Percentiles rank a stretch among this genome's conserved stretches.
Conservation (phyloP, 768 basidiomycete genomes). For the Tylopilus sp. region DNA sequence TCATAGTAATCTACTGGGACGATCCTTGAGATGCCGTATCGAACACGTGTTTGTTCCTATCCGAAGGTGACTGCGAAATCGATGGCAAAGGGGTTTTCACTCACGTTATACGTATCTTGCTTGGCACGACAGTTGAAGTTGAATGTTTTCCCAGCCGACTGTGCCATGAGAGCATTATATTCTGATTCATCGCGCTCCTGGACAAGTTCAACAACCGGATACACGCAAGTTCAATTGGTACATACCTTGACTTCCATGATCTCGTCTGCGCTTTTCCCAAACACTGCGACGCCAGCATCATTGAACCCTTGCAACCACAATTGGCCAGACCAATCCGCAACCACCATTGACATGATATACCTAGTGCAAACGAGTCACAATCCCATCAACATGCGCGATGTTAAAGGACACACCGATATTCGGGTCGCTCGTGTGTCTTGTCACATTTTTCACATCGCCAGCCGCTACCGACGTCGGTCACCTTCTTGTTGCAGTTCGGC, state of each 20-base stretch:
- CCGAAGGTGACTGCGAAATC: not conserved
- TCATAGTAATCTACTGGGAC: slow-evolving; percentile 62
- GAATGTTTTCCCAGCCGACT: slow-evolving; percentile 64
- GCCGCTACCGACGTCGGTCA: slow-evolving; percentile 57
- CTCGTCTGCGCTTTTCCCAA: slow-evolving; percentile 78
- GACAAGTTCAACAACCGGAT: not conserved
- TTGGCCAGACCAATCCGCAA: slow-evolving; percentile 87
- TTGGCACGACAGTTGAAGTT: slow-evolving; percentile 87
- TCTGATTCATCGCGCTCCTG: slow-evolving; percentile 60
- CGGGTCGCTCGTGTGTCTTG: slow-evolving; percentile 61
- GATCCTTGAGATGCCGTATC: slow-evolving; percentile 78
- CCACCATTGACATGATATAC: slow-evolving; percentile 80
- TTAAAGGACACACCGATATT: slow-evolving; percentile 62
- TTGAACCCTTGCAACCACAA: slow-evolving; percentile 96
- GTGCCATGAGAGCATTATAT: slow-evolving; percentile 57
- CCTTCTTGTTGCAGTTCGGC: slow-evolving; percentile 86
- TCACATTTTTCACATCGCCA: slow-evolving; percentile 97
- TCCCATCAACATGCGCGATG: not conserved
- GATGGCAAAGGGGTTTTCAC: slow-evolving; percentile 22
- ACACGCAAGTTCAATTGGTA: not conserved
- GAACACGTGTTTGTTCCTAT: slow-evolving; percentile 77
- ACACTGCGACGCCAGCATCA: slow-evolving; percentile 74
- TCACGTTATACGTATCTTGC: slow-evolving; percentile 80
- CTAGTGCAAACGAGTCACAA: slow-evolving; percentile 32
- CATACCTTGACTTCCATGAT: slow-evolving; percentile 67